These are phyloP conservation scores for Dalbergia oliveri DNA, from an alignment of 306 rosid species.

Conservation along the genomic window DNA sequence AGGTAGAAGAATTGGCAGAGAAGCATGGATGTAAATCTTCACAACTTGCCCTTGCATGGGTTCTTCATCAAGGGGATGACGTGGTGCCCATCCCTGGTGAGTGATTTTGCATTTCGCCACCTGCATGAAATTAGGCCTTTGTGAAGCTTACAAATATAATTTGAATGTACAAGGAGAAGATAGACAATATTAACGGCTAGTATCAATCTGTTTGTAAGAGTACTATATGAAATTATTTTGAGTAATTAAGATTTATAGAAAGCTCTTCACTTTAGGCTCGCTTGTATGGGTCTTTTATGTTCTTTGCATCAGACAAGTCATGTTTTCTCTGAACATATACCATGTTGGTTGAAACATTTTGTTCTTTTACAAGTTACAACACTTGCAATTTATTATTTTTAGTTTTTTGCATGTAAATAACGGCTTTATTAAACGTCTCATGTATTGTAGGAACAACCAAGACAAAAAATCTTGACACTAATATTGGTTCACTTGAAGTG, in stretches of 20 bases:
- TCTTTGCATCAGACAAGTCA: neutral
- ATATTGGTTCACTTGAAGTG: conserved; percentile 59
- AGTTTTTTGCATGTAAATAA: neutral
- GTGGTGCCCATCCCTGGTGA: conserved; percentile 80
- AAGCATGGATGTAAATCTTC: conserved; percentile 63
- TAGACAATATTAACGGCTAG: neutral
- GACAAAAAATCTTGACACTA: conserved; percentile 63
- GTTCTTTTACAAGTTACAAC: too few relatives aligned
- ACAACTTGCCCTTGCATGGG: conserved; percentile 79
- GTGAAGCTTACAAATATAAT: neutral
- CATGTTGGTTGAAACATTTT: neutral
- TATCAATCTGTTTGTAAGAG: conserved; percentile 1
- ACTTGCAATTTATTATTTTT: neutral
- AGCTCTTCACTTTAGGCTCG: too few relatives aligned
- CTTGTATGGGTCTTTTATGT: too few relatives aligned
- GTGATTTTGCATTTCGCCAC: conserved; percentile 25
- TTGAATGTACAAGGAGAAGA: neutral
- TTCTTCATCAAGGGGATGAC: conserved; percentile 68
- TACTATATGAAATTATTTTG: neutral
- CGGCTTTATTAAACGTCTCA: conserved; percentile 10
- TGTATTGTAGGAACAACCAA: conserved; percentile 69
- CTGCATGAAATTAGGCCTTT: neutral
- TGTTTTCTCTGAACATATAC: neutral
- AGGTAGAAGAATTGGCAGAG: conserved; percentile 59
- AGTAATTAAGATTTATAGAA: neutral